Percentiles rank a stretch among this genome's conserved stretches.
These are phyloP conservation scores for Populus alba DNA, from an alignment of 345 rosid genomes.

Conservation along the genomic window DNA sequence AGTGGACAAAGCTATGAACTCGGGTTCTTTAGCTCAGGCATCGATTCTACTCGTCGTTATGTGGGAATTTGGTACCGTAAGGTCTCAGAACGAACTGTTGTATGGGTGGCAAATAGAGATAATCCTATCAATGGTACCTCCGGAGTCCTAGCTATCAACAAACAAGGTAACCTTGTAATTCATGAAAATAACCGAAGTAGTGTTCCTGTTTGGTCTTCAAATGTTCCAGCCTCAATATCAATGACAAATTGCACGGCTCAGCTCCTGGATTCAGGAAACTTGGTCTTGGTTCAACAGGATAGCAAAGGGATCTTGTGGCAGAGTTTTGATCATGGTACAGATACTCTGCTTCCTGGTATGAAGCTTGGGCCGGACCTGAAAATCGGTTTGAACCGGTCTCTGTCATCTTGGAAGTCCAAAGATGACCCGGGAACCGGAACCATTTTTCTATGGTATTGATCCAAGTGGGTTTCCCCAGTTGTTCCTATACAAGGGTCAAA, in stretches of 20 bases:
- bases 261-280: constrained; percentile 35
- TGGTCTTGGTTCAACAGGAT: constrained; percentile 1
- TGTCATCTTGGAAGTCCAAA: constrained; percentile 32
- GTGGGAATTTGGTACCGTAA: constrained; percentile 17
- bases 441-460: constrained; percentile 1
- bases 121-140: constrained; percentile 5
- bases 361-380: constrained; percentile 20
- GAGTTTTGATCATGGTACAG: background rate
- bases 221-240: background rate
- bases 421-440: constrained; percentile 29
- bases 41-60: constrained; percentile 7
- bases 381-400: constrained; percentile 9
- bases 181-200: background rate
- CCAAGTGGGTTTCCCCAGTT: constrained; percentile 48
- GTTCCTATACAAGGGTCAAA: constrained; percentile 36
- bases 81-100: constrained; percentile 2
- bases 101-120: constrained; percentile 15
- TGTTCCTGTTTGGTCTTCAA: constrained; percentile 5
- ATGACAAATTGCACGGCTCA: constrained; percentile 4
- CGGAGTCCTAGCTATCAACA: constrained; percentile 3
- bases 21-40: constrained; percentile 13
- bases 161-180: constrained; percentile 7
- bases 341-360: constrained; percentile 15
- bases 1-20: background rate
- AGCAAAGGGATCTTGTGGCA: background rate